Conservation (phyloP, 352 stramenopile species). For the Phytophthora aleatoria region DNA sequence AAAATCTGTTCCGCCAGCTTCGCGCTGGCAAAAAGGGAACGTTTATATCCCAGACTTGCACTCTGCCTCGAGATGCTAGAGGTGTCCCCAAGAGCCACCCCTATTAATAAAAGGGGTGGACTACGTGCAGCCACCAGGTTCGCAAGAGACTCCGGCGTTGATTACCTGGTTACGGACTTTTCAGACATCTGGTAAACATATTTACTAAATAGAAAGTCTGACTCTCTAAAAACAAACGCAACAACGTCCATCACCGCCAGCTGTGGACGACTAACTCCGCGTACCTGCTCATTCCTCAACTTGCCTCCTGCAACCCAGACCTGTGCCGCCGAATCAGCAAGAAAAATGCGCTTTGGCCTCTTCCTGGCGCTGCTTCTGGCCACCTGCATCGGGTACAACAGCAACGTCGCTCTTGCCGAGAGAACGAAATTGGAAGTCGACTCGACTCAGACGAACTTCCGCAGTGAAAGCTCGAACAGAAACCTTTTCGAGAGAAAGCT, state of each 20-base stretch:
- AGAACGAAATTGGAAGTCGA: not conserved
- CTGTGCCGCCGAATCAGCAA: not conserved
- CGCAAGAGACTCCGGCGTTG: too few species aligned
- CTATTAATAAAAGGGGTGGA: too few species aligned
- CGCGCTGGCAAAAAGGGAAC: too few species aligned
- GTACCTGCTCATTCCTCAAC: slow-evolving; percentile 2
- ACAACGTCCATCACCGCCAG: slow-evolving; percentile 1
- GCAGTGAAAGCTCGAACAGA: not conserved
- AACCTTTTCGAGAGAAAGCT: not conserved
- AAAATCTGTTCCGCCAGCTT: too few species aligned
- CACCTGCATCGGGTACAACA: not conserved
- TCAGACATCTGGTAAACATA: too few species aligned
- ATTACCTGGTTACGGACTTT: too few species aligned
- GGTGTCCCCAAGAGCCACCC: too few species aligned
- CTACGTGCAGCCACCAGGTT: too few species aligned
- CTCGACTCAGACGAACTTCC: not conserved
- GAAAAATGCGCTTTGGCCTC: slow-evolving; percentile 1
- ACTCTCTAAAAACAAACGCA: too few species aligned
- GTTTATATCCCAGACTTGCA: too few species aligned
- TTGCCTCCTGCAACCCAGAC: not conserved
- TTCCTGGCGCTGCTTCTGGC: not conserved
- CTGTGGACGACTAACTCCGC: not conserved
- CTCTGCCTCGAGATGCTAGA: too few species aligned
- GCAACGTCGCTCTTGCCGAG: not conserved
- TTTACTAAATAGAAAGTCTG: too few species aligned